These are phyloP conservation scores for Dioscorea zingiberensis DNA, from an alignment of 106 monocot genomes.

Conservation along the genomic window DNA sequence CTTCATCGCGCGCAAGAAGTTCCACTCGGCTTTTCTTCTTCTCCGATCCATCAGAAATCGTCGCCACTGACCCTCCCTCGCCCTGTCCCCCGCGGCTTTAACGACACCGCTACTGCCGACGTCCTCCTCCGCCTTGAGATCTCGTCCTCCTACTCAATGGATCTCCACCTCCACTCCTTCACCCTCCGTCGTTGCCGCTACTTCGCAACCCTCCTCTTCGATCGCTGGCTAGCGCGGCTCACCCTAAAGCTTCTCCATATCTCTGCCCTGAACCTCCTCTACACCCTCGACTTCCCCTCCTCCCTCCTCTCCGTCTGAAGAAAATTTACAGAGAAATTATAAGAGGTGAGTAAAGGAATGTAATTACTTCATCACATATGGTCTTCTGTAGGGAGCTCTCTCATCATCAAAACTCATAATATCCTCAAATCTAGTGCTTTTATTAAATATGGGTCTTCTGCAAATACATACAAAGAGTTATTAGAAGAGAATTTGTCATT, in stretches of 20 bases:
- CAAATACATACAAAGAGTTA: too few species aligned
- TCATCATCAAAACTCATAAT: too few species aligned
- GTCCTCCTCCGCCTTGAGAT: constrained; percentile 29
- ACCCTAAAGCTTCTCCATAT: constrained; percentile 35
- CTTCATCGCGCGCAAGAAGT: constrained; percentile 33
- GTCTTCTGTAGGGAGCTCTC: too few species aligned
- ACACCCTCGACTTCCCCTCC: constrained; percentile 53
- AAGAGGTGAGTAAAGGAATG: too few species aligned
- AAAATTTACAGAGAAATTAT: too few species aligned
- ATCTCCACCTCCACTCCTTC: constrained; percentile 71
- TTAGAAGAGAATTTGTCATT: too few species aligned
- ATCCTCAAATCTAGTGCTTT: too few species aligned
- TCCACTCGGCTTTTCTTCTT: constrained; percentile 40
- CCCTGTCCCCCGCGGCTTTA: constrained; percentile 34
- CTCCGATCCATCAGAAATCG: constrained; percentile 8
- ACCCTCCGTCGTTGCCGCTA: constrained; percentile 64
- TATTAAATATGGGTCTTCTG: too few species aligned
- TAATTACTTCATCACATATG: too few species aligned
- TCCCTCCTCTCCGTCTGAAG: constrained; percentile 50
- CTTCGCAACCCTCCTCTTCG: constrained; percentile 81
- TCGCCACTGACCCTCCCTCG: constrained; percentile 1
- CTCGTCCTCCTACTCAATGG: constrained; percentile 16
- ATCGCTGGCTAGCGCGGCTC: constrained; percentile 37
- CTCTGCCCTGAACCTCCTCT: too few species aligned
- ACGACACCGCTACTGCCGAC: constrained; percentile 55